Evolutionary conservation across 176 grass and related monocot species (phyloP), one percentile per base, ranked within the genome.

Genomic region (Musa troglodytarum): DNA sequence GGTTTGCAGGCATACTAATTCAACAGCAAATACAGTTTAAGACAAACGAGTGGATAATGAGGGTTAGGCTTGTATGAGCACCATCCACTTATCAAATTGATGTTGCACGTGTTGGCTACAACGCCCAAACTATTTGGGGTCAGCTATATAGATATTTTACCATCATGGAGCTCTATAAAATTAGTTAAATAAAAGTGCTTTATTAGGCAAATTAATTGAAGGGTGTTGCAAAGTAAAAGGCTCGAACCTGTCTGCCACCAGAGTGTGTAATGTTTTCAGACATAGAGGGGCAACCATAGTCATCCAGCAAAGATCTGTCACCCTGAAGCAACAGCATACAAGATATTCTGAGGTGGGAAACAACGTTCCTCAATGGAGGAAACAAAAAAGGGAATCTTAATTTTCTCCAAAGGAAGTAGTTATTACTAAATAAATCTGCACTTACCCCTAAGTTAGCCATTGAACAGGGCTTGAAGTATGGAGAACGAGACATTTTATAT

Each of bases 381-480:
- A 15, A 62, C 20, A 11, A 52, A 29, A 22, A 23, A 23, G 10
- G 19, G 2, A 53, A 11, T 71, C 34, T 43, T 43, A 49, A 9
- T 11, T 51, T 74, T 74, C 52, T 24, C 1, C 3, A 29, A 56
- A 74, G 16, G 10, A 14, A 54, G 8, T 14, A 20, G 20, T 6
- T 0, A 19, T 49, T 1, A 51, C 68, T 5, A 16, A 21, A 51
- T 50, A 52, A 8, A 8, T 57, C 11, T 3, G 24, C 49, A 57
- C 25, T 15, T 57, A 74, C 52, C 12, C 72, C 57, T 28, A 29
- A 12, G 24, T 74, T 74, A 70, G 66, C 50, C 50, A 57, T 29
- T 29, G 24, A 75, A 51, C 50, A 77, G 54, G 85, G 82, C 83
- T 92, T 88, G 65, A 92, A 88, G 72, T 88, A 88, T 79, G 89